Percentiles rank a stretch among this genome's conserved stretches.
Conservation (phyloP, 441 rosid species). For the Rhodomyrtus psidioides region DNA sequence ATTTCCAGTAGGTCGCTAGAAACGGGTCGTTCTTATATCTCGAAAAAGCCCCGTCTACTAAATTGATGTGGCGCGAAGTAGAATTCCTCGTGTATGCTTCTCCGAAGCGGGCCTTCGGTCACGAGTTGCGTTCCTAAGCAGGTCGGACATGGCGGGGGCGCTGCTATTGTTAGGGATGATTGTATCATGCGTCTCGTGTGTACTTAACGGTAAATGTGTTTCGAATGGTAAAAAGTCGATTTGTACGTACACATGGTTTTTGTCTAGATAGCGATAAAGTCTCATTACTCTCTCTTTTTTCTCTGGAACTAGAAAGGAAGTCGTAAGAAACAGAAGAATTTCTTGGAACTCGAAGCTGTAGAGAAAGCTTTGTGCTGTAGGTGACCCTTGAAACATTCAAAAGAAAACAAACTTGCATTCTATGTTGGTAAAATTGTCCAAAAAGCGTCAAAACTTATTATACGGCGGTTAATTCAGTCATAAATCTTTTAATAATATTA, state of each 20-base stretch:
- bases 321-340: neutral
- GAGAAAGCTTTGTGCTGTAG: neutral
- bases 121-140: too few species aligned
- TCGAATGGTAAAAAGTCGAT: neutral
- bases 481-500: too few species aligned
- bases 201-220: neutral
- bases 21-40: neutral
- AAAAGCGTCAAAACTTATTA: too few species aligned
- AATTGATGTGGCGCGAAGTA: neutral
- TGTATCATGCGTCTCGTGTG: neutral
- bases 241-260: too few species aligned
- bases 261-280: neutral
- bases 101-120: neutral
- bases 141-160: neutral
- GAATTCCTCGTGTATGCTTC: neutral
- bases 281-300: neutral
- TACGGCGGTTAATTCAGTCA: rapidly evolving
- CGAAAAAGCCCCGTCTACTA: neutral
- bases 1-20: neutral
- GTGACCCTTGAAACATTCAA: neutral
- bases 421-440: too few species aligned
- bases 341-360: neutral
- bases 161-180: neutral
- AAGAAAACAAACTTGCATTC: neutral
- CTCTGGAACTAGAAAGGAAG: neutral